Evolutionary conservation across 2,329 filamentous ascomycete genomes (phyloP).

Genomic region (Zasmidium angulare): DNA sequence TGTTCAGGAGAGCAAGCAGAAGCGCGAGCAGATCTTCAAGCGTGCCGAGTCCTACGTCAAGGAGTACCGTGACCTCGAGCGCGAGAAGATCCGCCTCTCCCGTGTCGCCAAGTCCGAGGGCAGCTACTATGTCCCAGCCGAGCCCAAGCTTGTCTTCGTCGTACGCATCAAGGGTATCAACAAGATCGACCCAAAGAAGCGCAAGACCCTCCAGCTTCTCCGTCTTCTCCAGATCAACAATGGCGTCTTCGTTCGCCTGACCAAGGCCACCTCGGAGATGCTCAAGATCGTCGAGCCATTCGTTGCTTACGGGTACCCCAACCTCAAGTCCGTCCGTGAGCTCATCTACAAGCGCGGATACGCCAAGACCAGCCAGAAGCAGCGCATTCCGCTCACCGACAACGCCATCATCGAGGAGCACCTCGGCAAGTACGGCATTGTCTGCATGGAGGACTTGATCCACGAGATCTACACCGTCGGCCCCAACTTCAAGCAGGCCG

Average conservation of each 20-base stretch:
- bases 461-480: constrained; percentile 99
- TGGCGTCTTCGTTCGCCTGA: constrained; percentile 95
- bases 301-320: constrained; percentile 98
- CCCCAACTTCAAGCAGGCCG: constrained; percentile 96
- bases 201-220: constrained; percentile 99
- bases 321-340: constrained; percentile 98
- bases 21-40: constrained; percentile 99
- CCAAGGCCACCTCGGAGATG: constrained; percentile 97
- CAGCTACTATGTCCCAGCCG: constrained; percentile 89
- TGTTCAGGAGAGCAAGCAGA: constrained; percentile 90
- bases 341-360: constrained; percentile 99
- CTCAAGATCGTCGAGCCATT: constrained; percentile 98
- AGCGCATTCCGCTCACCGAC: constrained; percentile 93
- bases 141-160: constrained; percentile 96
- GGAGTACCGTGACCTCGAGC: constrained; percentile 98
- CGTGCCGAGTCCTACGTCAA: constrained; percentile 99
- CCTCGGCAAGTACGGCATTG: constrained; percentile 97
- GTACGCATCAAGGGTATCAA: constrained; percentile 99
- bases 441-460: constrained; percentile 98
- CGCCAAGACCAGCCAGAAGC: constrained; percentile 92
- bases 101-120: constrained; percentile 89
- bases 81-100: constrained; percentile 92
- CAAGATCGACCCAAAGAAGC: constrained; percentile 99
- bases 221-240: constrained; percentile 99
- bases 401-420: constrained; percentile 96